Conservation (phyloP, 257 asterid species). For the Datura wrightii region DNA sequence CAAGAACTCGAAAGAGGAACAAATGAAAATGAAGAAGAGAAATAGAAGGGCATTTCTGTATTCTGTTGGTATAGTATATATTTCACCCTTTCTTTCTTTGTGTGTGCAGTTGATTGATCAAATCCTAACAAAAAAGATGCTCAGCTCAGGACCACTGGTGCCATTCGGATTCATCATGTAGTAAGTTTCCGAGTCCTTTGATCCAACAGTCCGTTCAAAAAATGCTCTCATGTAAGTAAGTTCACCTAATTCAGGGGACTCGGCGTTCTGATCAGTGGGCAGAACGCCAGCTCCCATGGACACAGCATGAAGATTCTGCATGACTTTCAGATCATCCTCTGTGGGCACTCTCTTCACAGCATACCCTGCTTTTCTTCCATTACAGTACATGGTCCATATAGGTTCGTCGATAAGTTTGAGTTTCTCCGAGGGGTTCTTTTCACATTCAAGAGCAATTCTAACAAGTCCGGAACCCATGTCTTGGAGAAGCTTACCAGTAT, state of each 20-base stretch:
- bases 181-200: slow-evolving; percentile 87
- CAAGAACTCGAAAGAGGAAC: neutral
- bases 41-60: neutral
- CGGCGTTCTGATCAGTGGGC: slow-evolving; percentile 44
- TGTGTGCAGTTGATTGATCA: slow-evolving; percentile 15
- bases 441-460: slow-evolving; percentile 83
- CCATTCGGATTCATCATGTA: slow-evolving; percentile 95
- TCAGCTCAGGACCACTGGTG: slow-evolving; percentile 83
- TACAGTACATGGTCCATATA: slow-evolving; percentile 85
- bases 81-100: too few species aligned
- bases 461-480: slow-evolving; percentile 91
- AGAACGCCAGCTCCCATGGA: slow-evolving; percentile 95
- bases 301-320: slow-evolving; percentile 69
- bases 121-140: slow-evolving; percentile 75
- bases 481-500: slow-evolving; percentile 82
- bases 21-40: neutral
- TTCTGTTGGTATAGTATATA: too few species aligned
- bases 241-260: slow-evolving; percentile 53
- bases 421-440: slow-evolving; percentile 63
- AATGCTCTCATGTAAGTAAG: slow-evolving; percentile 81
- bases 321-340: slow-evolving; percentile 72
- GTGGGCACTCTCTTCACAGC: slow-evolving; percentile 80
- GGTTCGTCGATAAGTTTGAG: slow-evolving; percentile 77
- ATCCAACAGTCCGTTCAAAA: slow-evolving; percentile 80
- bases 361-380: slow-evolving; percentile 77